Evolutionary conservation across 345 rosid species (phyloP).

Genomic region (Camelina hispida): DNA sequence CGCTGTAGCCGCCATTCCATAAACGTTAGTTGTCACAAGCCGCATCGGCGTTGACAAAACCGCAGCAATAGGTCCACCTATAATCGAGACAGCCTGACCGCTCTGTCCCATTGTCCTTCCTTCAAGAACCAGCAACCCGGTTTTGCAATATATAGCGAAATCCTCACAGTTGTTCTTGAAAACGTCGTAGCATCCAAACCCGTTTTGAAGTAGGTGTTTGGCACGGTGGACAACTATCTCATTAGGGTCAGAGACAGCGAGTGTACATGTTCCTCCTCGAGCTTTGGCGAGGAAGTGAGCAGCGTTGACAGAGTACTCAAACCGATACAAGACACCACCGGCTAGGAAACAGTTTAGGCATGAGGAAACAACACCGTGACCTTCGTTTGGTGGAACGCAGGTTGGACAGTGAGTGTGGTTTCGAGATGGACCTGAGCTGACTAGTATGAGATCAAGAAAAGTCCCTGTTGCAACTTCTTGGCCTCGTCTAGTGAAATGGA

Average conservation of each 20-base stretch:
- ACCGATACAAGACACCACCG: conserved; percentile 78
- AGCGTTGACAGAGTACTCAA: conserved; percentile 75
- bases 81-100: conserved; percentile 77
- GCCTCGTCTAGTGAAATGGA: conserved; percentile 90
- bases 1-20: conserved; percentile 87
- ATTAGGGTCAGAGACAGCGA: conserved; percentile 62
- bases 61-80: conserved; percentile 85
- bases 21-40: conserved; percentile 73
- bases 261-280: conserved; percentile 94
- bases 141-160: conserved; percentile 83
- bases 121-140: conserved; percentile 68
- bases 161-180: conserved; percentile 91
- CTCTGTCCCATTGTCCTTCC: conserved; percentile 77
- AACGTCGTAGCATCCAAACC: conserved; percentile 81
- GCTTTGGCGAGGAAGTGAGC: conserved; percentile 85
- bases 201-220: conserved; percentile 74
- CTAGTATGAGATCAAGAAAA: conserved; percentile 65
- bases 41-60: conserved; percentile 72
- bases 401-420: conserved; percentile 61
- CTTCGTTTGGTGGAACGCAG: conserved; percentile 60
- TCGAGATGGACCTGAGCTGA: conserved; percentile 74
- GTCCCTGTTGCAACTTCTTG: conserved; percentile 96
- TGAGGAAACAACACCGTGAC: conserved; percentile 72
- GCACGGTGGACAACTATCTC: conserved; percentile 71
- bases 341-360: conserved; percentile 91